Evolutionary conservation across 129 eudicot species (phyloP).

Genomic region (Sambucus nigra): DNA sequence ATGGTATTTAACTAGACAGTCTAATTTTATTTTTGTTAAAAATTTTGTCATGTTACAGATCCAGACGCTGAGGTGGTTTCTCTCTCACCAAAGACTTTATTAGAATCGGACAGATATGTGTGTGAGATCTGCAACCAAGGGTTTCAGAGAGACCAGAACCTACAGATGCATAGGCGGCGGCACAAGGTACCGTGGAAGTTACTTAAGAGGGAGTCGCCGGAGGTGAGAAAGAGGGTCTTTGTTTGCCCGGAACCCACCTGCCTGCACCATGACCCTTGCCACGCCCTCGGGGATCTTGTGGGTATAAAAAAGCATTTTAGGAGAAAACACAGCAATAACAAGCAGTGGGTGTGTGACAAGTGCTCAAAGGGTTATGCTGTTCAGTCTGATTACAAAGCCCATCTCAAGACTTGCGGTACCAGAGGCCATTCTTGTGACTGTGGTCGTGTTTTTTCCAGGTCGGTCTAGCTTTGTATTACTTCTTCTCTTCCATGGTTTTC

Average conservation of each 20-base stretch:
- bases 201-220: conserved; percentile 47
- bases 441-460: conserved; percentile 78
- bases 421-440: conserved; percentile 78
- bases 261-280: conserved; percentile 60
- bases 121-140: conserved; percentile 82
- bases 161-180: conserved; percentile 61
- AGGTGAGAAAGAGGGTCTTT: conserved; percentile 47
- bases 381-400: conserved; percentile 70
- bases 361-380: conserved; percentile 63
- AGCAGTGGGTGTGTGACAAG: conserved; percentile 68
- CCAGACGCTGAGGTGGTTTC: conserved; percentile 73
- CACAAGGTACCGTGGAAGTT: conserved; percentile 74
- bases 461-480: not conserved
- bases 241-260: conserved; percentile 66
- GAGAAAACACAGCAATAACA: conserved; percentile 56
- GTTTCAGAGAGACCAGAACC: conserved; percentile 59
- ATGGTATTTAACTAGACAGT: not conserved
- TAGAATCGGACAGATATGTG: conserved; percentile 57
- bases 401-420: conserved; percentile 67
- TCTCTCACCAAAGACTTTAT: conserved; percentile 46
- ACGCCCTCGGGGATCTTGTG: conserved; percentile 57
- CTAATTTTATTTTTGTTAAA: not conserved
- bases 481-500: too few relatives aligned
- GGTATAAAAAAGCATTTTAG: conserved; percentile 61
- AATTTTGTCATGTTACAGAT: conserved; percentile 26